phyloP scores from a whole-genome alignment of 495 filamentous ascomycete species.

The Tuber umbilicatum region DNA sequence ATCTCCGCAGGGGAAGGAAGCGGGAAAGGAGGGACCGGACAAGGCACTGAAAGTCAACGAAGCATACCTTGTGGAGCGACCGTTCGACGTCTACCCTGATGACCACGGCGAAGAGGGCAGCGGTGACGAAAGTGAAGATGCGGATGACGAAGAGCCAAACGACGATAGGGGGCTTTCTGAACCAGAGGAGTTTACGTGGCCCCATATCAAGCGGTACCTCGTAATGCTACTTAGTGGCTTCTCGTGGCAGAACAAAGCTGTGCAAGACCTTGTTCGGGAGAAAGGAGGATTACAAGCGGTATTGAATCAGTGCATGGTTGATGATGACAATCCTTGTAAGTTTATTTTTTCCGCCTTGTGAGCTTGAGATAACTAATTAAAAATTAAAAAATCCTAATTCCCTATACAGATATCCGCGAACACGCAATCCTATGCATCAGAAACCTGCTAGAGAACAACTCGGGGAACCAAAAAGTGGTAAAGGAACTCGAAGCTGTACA shows the following conservation, averaged over 20 bases:
- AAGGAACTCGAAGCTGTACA: conserved; percentile 52
- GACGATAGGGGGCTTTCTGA: conserved; percentile 39
- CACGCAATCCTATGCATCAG: conserved; percentile 71
- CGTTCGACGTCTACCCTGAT: conserved; percentile 31
- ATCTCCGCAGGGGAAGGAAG: neutral
- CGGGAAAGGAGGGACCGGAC: conserved; percentile 5
- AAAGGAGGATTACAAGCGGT: conserved; percentile 34
- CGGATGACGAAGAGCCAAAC: conserved; percentile 34
- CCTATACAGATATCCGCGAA: conserved; percentile 55
- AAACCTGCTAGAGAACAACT: conserved; percentile 62
- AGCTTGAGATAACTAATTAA: neutral
- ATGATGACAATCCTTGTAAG: conserved; percentile 42
- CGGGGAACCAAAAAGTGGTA: conserved; percentile 58
- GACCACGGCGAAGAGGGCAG: conserved; percentile 17
- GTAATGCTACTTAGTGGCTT: conserved; percentile 35
- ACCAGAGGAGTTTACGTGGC: conserved; percentile 42
- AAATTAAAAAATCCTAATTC: conserved; percentile 3
- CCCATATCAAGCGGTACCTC: conserved; percentile 40
- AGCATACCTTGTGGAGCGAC: conserved; percentile 38
- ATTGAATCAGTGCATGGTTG: conserved; percentile 41
- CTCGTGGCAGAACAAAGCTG: conserved; percentile 38
- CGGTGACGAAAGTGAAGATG: conserved; percentile 26
- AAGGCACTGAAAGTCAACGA: conserved; percentile 22
- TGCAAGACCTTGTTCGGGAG: conserved; percentile 38
- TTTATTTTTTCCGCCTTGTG: neutral